Base-by-base conservation (phyloP, 2,329 filamentous ascomycete species). In the Aspergillus tamarii region DNA sequence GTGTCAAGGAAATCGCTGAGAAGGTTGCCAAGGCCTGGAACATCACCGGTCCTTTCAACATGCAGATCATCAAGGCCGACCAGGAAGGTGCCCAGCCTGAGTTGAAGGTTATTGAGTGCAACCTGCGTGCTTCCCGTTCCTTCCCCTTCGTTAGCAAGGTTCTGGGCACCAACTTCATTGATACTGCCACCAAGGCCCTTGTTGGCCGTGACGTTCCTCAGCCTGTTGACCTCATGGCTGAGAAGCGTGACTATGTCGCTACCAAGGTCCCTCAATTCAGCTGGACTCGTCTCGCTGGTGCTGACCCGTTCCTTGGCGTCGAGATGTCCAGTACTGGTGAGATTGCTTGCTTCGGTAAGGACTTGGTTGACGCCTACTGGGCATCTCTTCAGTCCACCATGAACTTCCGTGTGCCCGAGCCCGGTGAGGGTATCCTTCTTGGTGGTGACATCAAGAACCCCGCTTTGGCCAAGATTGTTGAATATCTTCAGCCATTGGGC, bases 131-230 rank as follows among this genome's bases (percentile, higher is more conserved):
- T 62, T 98, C 94, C 64, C 93, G 94, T 67, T 98, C 94, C 1
- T 98, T 98, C 89, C 94, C 95, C 76, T 98, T 98, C 80, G 93
- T 96, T 77, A 94, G 91, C 87, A 98, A 98, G 84, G 94, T 97
- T 48, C 89, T 98, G 61, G 94, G 94, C 68, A 91, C 89, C 74
- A 97, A 98, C 87, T 97, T 98, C 85, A 96, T 98, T 69, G 94
- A 97, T 70, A 88, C 94, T 66, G 95, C 95, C 60, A 97, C 94
- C 76, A 94, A 93, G 81, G 95, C 94, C 59, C 90, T 98, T 59
- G 88, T 96, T 63, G 92, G 91, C 76, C 89, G 91, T 77, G 84
- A 94, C 61, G 91, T 98, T 3, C 94, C 95, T 23, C 88, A 91
- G 68, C 90, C 94, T 36, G 87, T 87, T 48, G 94, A 99, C 74